Percentiles rank a stretch among this genome's conserved stretches.
Conservation (phyloP, 2,329 filamentous ascomycete species). For the Hypoxylon sp. region DNA sequence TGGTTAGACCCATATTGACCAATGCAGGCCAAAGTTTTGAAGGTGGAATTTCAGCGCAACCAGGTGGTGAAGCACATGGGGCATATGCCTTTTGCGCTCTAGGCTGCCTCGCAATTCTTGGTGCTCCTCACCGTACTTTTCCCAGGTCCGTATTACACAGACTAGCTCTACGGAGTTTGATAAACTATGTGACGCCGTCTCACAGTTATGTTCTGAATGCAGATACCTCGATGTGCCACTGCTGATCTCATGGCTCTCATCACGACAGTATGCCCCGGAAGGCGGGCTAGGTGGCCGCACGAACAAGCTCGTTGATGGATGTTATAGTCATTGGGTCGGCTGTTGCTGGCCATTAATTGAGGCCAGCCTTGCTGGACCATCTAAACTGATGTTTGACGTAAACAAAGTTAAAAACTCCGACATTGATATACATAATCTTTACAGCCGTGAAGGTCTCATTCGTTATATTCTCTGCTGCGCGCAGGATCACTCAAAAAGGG, state of each 20-base stretch:
- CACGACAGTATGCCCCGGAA: constrained; percentile 90
- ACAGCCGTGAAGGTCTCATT: constrained; percentile 86
- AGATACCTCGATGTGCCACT: constrained; percentile 83
- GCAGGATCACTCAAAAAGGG: constrained; percentile 78
- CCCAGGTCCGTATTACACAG: constrained; percentile 69
- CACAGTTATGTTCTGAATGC: constrained; percentile 49
- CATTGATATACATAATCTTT: constrained; percentile 59
- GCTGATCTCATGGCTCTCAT: constrained; percentile 88
- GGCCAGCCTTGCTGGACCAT: constrained; percentile 75
- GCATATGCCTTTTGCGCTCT: constrained; percentile 97
- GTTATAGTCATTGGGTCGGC: constrained; percentile 98
- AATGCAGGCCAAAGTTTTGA: constrained; percentile 88
- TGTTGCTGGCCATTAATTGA: constrained; percentile 94
- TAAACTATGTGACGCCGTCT: constrained; percentile 52
- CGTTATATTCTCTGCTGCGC: constrained; percentile 93
- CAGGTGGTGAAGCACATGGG: constrained; percentile 92
- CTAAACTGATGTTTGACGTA: constrained; percentile 40
- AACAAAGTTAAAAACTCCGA: constrained; percentile 43
- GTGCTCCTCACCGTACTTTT: constrained; percentile 81
- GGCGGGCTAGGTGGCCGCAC: constrained; percentile 94
- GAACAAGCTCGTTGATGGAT: constrained; percentile 98
- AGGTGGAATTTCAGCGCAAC: constrained; percentile 89
- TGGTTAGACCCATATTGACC: constrained; percentile 45
- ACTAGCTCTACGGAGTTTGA: constrained; percentile 56
- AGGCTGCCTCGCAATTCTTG: constrained; percentile 88